Evolutionary conservation across 2,329 filamentous ascomycete species (phyloP).

Genomic region (Bipolaris sorokiniana): DNA sequence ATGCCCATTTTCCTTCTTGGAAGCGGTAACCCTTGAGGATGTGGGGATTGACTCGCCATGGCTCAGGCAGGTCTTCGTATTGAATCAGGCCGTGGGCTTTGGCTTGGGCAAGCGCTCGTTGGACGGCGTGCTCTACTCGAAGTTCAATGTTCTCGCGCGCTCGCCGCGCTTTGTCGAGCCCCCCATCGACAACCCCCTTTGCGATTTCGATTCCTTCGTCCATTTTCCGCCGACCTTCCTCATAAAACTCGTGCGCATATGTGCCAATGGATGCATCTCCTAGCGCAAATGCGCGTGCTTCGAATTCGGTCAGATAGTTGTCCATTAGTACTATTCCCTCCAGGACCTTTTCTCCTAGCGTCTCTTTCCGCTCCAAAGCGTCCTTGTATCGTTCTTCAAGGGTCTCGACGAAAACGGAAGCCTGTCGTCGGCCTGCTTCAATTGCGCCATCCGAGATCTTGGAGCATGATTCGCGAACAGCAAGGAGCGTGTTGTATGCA

Average conservation of each 20-base stretch:
- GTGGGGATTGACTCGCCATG: slow-evolving; percentile 95
- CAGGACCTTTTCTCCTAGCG: slow-evolving; percentile 88
- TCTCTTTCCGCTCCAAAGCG: slow-evolving; percentile 81
- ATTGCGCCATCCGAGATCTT: slow-evolving; percentile 89
- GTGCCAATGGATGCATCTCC: slow-evolving; percentile 77
- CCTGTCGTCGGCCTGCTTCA: slow-evolving; percentile 80
- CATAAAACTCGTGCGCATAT: slow-evolving; percentile 74
- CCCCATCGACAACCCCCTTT: slow-evolving; percentile 77
- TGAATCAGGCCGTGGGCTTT: slow-evolving; percentile 81
- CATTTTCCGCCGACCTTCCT: slow-evolving; percentile 77
- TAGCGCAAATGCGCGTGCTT: slow-evolving; percentile 79
- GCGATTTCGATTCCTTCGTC: slow-evolving; percentile 79
- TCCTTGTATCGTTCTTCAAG: slow-evolving; percentile 88
- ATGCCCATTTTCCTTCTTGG: slow-evolving; percentile 87
- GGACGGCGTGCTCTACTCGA: slow-evolving; percentile 82
- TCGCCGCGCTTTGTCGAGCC: slow-evolving; percentile 79
- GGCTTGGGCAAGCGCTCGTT: slow-evolving; percentile 75
- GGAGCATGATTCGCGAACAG: slow-evolving; percentile 86
- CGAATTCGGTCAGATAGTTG: slow-evolving; percentile 82
- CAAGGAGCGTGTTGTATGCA: slow-evolving; percentile 83
- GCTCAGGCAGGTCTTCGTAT: slow-evolving; percentile 88
- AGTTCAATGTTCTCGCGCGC: slow-evolving; percentile 67
- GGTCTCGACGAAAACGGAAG: slow-evolving; percentile 90
- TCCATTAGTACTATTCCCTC: slow-evolving; percentile 88
- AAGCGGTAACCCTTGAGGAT: slow-evolving; percentile 93